Base-by-base conservation (phyloP, 2,329 filamentous ascomycete genomes). In the Fusarium siculi region DNA sequence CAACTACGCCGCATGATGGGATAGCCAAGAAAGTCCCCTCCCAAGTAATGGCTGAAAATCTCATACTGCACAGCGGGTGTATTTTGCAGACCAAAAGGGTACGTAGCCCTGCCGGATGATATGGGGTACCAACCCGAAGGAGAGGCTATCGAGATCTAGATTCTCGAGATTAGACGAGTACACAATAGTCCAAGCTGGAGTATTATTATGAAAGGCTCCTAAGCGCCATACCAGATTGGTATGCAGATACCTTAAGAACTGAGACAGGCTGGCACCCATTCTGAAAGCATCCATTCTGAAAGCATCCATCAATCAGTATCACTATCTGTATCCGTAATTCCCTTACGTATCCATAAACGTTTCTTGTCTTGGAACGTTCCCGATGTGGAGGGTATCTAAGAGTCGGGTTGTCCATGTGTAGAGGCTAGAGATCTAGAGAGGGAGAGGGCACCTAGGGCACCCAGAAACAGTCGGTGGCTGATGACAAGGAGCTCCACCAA, bases 141-240 rank as follows among this genome's bases (percentile, higher is more conserved):
- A 34, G 53, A 64, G 43, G 37, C 58, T 69, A 70, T 70, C 66
- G 66, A 70, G 66, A 70, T 70, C 59, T 70, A 70, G 59, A 70
- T 70, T 70, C 60, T 69, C 50, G 65, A 69, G 58, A 69, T 69
- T 69, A 68, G 36, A 69, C 65, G 65, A 68, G 66, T 39, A 44
- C 46, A n/a, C 19, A 28, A 39, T 39, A 39, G 50, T 32, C n/a
- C 23, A 55, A 50, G 61, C 58, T 37, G 23, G 14, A 34, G 46
- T 25, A 54, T 34, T 60, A 9, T 30, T 30, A 42, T 50, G 23
- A 15, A 15, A 53, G 7, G 36, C 57, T 32, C 16, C 46, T 32
- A 25, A 53, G n/a, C 18, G 39, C 46, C n/a, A 25, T 54, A 15
- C 46, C 46, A 12, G n/a, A 34, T 34, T 25, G 36, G 25, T 40